Evolutionary conservation across 306 rosid species (phyloP), one percentile per base, ranked within the genome.

Genomic region (Luffa acutangula): DNA sequence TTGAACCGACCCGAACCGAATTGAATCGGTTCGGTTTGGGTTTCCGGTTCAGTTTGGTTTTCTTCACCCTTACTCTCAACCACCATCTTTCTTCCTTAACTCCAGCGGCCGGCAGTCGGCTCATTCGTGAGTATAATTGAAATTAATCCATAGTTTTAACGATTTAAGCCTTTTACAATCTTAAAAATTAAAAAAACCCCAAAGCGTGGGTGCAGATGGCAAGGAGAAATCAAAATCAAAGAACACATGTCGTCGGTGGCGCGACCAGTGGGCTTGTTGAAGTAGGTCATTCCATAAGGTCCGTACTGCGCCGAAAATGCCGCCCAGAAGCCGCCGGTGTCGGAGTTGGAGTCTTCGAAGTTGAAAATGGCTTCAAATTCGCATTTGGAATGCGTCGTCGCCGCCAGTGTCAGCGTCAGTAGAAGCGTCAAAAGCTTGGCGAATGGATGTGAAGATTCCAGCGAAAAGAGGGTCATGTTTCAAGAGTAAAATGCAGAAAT

Each of bases 321-420:
- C 4, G 98, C 88, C 88, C 80, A 62, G 63, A 86, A 91, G 6
- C 92, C 96, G 0, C 93, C 93, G 0, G 90, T 90, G 62, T 92
- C 91, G 2, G 93, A 85, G 80, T 92, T 92, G 17, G 93, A 93
- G 83, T 93, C 97, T 0, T 96, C 94, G 4, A 93, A 93, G 79
- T 89, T 93, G 85, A 93, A 93, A 25, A 93, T 88, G 7, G 85
- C 97, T 84, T 88, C 65, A n/a, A 92, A 88, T 4, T 87, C 87
- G 82, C 97, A 92, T 42, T 79, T 74, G 0, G 80, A 66, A 6
- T 80, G 20, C 39, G 64, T 45, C 31, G 71, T 60, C 3, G 81
- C 81, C 36, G 83, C 51, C 56, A 80, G 45, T 33, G n/a, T n/a
- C n/a, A n/a, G n/a, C n/a, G 84, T 39, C 1, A 25, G 53, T 5